Conservation (phyloP, 441 rosid genomes). For the Dalechampia spathulata region DNA sequence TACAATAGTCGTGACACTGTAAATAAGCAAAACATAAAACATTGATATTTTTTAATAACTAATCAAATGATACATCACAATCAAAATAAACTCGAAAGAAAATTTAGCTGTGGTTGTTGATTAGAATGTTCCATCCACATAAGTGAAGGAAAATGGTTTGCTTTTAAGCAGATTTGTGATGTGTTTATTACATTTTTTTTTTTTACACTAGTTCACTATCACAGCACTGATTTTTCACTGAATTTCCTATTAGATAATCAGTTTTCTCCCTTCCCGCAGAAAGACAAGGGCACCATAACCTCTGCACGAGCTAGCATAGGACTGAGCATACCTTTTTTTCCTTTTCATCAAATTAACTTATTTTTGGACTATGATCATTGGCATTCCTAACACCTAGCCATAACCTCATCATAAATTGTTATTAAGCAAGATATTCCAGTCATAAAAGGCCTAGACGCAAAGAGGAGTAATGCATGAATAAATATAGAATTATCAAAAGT, state of each 20-base stretch:
- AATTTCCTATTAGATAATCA: neutral
- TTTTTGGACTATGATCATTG: too few species aligned
- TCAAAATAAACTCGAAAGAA: neutral
- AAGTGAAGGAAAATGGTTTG: neutral
- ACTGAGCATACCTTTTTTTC: neutral
- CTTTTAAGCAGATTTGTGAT: too few species aligned
- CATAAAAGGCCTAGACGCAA: neutral
- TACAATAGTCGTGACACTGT: conserved; percentile 7
- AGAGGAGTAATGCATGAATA: neutral
- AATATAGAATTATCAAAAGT: neutral
- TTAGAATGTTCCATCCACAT: neutral
- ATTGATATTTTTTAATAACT: conserved; percentile 1
- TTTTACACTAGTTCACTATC: neutral
- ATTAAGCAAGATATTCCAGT: neutral
- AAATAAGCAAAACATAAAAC: neutral
- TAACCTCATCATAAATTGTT: neutral
- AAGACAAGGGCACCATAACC: too few species aligned
- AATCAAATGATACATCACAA: neutral
- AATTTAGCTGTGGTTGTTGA: neutral
- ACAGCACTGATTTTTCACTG: neutral
- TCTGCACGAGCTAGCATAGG: too few species aligned
- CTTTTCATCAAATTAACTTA: neutral
- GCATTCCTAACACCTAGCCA: too few species aligned
- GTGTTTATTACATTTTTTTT: neutral
- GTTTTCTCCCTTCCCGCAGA: neutral